Conservation (phyloP, 202 grass and related monocot genomes). For the Panicum hallii region DNA sequence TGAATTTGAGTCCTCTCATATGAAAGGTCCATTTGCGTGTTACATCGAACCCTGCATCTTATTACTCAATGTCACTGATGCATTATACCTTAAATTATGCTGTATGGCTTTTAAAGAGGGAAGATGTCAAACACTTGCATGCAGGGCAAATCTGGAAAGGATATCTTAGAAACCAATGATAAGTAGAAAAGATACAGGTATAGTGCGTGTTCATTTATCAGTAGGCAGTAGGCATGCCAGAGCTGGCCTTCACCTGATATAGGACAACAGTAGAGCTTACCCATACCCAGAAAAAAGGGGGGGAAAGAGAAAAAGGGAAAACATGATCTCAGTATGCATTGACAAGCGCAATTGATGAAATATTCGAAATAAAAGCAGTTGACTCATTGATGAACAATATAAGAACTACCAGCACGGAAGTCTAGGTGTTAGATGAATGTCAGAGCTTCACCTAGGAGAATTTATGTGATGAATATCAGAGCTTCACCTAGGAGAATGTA, state of each 20-base stretch:
- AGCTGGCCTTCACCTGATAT: constrained; percentile 17
- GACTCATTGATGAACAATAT: not conserved
- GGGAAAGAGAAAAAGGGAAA: not conserved
- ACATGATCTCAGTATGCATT: not conserved
- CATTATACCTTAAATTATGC: not conserved
- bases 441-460: constrained; percentile 16
- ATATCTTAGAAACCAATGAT: constrained; percentile 14
- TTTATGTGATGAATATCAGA: too few relatives aligned
- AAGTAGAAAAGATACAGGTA: not conserved
- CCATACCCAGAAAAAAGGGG: not conserved
- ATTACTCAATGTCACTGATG: not conserved
- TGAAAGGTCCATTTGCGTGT: not conserved
- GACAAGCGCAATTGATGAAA: not conserved
- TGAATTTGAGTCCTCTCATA: not conserved
- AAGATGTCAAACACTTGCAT: not conserved
- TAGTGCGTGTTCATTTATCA: constrained; percentile 8
- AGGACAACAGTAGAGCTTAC: not conserved
- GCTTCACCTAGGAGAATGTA: too few relatives aligned
- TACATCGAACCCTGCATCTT: not conserved
- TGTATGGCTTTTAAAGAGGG: not conserved
- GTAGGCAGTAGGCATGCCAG: not conserved
- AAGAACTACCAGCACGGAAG: not conserved
- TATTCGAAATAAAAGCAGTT: not conserved
- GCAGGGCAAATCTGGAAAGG: not conserved
- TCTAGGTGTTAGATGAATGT: not conserved